Conservation (phyloP, 345 rosid genomes). For the Eutrema japonicum region DNA sequence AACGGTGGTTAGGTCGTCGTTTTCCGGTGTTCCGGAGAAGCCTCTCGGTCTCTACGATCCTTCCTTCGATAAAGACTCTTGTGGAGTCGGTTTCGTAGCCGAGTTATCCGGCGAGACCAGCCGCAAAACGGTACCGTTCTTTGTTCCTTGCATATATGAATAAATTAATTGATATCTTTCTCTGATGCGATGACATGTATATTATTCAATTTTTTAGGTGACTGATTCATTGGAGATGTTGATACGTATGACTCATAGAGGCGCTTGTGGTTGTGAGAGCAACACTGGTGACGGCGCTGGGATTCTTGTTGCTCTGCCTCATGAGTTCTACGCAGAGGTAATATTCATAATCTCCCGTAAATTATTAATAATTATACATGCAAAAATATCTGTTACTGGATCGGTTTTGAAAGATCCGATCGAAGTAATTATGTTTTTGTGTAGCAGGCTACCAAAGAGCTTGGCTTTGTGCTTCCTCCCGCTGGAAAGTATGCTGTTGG, state of each 20-base stretch:
- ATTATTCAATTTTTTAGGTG: constrained; percentile 47
- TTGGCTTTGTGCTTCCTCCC: constrained; percentile 82
- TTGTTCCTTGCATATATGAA: background rate
- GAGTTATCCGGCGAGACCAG: constrained; percentile 83
- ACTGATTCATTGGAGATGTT: constrained; percentile 97
- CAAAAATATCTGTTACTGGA: background rate
- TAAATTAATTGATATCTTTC: background rate
- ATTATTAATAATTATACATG: constrained; percentile 13
- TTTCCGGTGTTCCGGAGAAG: constrained; percentile 89
- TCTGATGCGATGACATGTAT: background rate
- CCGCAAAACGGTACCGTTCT: constrained; percentile 75
- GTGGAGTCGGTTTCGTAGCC: constrained; percentile 98
- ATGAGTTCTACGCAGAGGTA: constrained; percentile 76
- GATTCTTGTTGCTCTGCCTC: constrained; percentile 88
- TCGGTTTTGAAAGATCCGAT: background rate
- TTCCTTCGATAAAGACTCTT: constrained; percentile 89
- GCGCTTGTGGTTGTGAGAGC: constrained; percentile 98
- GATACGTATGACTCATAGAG: constrained; percentile 92
- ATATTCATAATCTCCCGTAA: background rate
- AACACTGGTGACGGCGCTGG: constrained; percentile 99
- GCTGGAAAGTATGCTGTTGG: constrained; percentile 92
- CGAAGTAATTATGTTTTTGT: background rate
- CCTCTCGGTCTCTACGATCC: constrained; percentile 98
- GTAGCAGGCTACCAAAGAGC: constrained; percentile 64
- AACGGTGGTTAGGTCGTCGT: constrained; percentile 66